A percentile compares a stretch with the other conserved stretches of the same genome.
Evolutionary conservation across 441 rosid species (phyloP).

Genomic region (Macaranga tanarius): DNA sequence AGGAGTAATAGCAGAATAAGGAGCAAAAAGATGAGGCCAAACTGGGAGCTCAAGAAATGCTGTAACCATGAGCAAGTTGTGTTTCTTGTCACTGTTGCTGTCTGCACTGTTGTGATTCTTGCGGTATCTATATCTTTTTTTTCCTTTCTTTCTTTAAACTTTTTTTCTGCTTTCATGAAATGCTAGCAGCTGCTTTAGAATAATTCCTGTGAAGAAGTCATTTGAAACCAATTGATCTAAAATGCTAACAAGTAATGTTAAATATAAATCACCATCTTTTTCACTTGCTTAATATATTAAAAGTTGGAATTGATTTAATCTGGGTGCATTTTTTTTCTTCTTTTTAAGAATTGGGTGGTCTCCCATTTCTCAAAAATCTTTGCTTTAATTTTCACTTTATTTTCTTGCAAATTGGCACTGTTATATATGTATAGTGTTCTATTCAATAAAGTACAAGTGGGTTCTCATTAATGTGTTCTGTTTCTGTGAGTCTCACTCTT

Average conservation of each 20-base stretch:
- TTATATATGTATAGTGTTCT: background rate
- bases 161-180: background rate
- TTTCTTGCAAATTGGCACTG: background rate
- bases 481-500: background rate
- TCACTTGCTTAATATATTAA: background rate
- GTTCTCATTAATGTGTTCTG: conserved; percentile 2
- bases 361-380: background rate
- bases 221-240: no score
- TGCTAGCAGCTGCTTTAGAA: background rate
- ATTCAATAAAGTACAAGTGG: background rate
- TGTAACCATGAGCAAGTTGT: conserved; percentile 67
- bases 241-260: background rate
- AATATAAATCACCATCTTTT: background rate
- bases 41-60: conserved; percentile 79
- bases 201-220: background rate
- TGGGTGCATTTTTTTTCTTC: background rate
- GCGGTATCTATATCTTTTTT: conserved; percentile 40
- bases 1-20: background rate
- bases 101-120: conserved; percentile 77
- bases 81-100: conserved; percentile 57
- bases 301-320: conserved; percentile 2
- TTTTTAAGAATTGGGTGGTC: background rate
- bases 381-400: background rate
- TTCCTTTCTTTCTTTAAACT: background rate
- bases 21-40: conserved; percentile 34